Percentiles rank a stretch among this genome's conserved stretches.
Evolutionary conservation across 495 filamentous ascomycete genomes (phyloP).

Genomic region (Talaromyces borbonicus): DNA sequence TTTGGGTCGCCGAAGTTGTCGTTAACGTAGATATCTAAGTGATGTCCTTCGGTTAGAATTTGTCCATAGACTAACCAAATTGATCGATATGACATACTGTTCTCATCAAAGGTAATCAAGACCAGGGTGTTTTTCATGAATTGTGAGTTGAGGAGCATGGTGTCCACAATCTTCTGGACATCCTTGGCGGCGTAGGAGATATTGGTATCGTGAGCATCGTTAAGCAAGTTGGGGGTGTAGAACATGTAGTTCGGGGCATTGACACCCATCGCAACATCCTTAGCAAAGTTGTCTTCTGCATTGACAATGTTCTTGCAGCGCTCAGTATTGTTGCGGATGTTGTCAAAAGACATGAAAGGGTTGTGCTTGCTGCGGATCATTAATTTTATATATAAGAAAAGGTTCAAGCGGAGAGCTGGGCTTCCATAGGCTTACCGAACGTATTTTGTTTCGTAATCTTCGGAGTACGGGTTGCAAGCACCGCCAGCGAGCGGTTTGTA

Average conservation of each 20-base stretch:
- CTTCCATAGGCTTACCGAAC: constrained; percentile 10
- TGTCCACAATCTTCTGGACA: constrained; percentile 18
- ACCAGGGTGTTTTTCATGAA: constrained; percentile 36
- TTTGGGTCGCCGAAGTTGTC: constrained; percentile 15
- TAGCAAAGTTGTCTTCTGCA: constrained; percentile 9
- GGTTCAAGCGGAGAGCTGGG: too few relatives aligned
- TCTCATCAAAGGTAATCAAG: constrained; percentile 35
- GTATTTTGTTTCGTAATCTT: constrained; percentile 8
- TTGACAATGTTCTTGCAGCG: constrained; percentile 13
- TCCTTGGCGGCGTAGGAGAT: constrained; percentile 6
- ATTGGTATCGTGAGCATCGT: constrained; percentile 12
- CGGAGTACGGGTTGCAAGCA: constrained; percentile 9
- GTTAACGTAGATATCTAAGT: constrained; percentile 19
- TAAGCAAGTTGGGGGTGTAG: constrained; percentile 4
- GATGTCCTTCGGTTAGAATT: too few relatives aligned
- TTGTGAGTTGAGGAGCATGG: constrained; percentile 21
- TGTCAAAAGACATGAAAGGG: constrained; percentile 13
- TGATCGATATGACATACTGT: constrained; percentile 7
- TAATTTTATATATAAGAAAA: not conserved
- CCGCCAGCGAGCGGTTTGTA: constrained; percentile 8
- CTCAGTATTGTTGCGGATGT: constrained; percentile 9
- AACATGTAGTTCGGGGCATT: constrained; percentile 10
- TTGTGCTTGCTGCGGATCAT: constrained; percentile 9
- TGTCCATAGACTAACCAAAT: not conserved
- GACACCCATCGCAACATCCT: constrained; percentile 9